A percentile compares a stretch with the other conserved stretches of the same genome.
phyloP scores from a whole-genome alignment of 139 green algal genomes.

The Chlorella sp. region DNA sequence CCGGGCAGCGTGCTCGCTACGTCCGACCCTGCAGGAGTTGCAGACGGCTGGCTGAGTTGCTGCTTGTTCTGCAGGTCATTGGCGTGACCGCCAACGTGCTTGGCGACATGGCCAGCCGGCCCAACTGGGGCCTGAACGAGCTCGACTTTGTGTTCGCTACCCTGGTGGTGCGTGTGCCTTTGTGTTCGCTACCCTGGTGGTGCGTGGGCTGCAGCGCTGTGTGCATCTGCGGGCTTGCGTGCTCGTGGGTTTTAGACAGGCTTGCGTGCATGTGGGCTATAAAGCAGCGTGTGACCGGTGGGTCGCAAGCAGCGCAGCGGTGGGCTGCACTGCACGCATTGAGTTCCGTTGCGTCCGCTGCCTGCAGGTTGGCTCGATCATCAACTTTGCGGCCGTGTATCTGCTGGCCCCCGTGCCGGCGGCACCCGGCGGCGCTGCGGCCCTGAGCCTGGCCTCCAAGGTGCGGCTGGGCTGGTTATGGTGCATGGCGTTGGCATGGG shows the following conservation, averaged over 20 bases:
- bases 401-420: slow-evolving; percentile 82
- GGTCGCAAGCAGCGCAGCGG: too few species aligned
- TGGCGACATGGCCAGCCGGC: slow-evolving; percentile 89
- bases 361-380: slow-evolving; percentile 80
- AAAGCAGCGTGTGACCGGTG: too few species aligned
- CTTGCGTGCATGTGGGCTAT: too few species aligned
- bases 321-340: too few species aligned
- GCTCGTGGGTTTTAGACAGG: background rate
- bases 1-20: too few species aligned
- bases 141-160: slow-evolving; percentile 98
- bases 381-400: slow-evolving; percentile 98
- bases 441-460: background rate
- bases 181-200: background rate
- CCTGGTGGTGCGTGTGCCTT: slow-evolving; percentile 63
- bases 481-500: too few species aligned
- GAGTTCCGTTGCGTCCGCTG: background rate
- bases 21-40: too few species aligned
- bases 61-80: slow-evolving; percentile 68
- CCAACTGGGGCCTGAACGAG: slow-evolving; percentile 96
- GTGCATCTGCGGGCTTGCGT: background rate
- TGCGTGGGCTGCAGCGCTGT: background rate
- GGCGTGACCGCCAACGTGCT: slow-evolving; percentile 89
- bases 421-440: slow-evolving; percentile 36
- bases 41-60: too few species aligned
- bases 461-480: too few species aligned